Conservation (phyloP, 345 rosid species). For the Hirschfeldia incana region DNA sequence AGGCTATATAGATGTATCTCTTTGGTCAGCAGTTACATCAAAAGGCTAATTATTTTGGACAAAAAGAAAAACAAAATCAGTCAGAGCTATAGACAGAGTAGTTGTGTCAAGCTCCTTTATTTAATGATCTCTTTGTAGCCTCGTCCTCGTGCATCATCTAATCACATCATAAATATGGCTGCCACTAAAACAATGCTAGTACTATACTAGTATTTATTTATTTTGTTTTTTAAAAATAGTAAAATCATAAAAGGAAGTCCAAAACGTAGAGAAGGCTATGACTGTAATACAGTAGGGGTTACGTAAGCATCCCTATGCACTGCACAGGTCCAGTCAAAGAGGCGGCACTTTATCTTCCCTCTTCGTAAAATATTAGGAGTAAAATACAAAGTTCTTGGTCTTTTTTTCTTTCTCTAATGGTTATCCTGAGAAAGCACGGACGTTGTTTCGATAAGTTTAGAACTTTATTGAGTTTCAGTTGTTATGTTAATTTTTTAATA, state of each 20-base stretch:
- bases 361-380: neutral
- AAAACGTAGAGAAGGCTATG: slow-evolving; percentile 1
- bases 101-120: slow-evolving; percentile 32
- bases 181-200: neutral
- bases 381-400: neutral
- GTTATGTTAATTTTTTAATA: no score
- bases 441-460: no score
- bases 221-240: neutral
- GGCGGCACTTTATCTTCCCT: slow-evolving; percentile 32
- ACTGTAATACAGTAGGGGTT: slow-evolving; percentile 17
- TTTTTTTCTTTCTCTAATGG: neutral
- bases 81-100: slow-evolving; percentile 27
- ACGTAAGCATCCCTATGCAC: slow-evolving; percentile 28
- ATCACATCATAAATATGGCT: slow-evolving; percentile 24
- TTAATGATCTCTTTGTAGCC: slow-evolving; percentile 35
- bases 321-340: slow-evolving; percentile 36
- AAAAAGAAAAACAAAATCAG: slow-evolving; percentile 38
- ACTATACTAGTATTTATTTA: neutral
- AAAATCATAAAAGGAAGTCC: neutral
- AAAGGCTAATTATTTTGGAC: slow-evolving; percentile 19
- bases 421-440: no score
- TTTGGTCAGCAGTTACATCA: slow-evolving; percentile 10
- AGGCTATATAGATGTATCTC: neutral
- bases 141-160: slow-evolving; percentile 38
- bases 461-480: no score